Base-by-base conservation (phyloP, 768 basidiomycete genomes). In the Boletus edulis region DNA sequence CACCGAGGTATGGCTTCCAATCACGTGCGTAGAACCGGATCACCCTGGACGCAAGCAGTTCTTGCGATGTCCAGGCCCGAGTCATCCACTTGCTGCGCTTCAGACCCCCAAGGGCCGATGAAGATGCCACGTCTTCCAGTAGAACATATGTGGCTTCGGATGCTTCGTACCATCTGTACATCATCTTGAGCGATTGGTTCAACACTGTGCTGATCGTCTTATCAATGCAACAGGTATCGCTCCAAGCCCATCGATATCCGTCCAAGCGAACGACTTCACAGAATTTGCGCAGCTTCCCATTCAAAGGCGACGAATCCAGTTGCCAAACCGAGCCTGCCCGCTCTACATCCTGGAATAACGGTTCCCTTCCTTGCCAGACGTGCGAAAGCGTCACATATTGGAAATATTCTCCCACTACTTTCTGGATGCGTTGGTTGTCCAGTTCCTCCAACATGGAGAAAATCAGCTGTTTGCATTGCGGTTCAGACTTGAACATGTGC, bases 201-300 rank as follows among this genome's bases (percentile, higher is more conserved):
- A 44, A 39, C 40, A 57, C 52, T 1, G 52, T 45, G 46, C 47
- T 40, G 31, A 49, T 45, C 47, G 46, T 57, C 53, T 55, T 57
- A n/a, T 57, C 56, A 20, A 61, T 61, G 13, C 59, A 61, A 5
- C 54, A 54, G 2, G 59, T 55, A 13, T 61, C 57, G 2, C 46
- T 51, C 57, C 59, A 61, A 3, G 53, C 56, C 61, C 61, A 62
- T 35, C 57, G 54, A 24, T 49, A 59, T 18, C 57, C 56, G 11
- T 55, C 52, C 3, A 5, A 22, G 13, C 39, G 51, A 24, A 48
- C 49, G 27, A 43, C 42, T 13, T 47, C 41, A 15, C 60, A 62
- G 15, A 62, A 62, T 6, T 27, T 39, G 7, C 18, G 46, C 34
- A 62, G 15, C 46, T 62, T 62, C 3, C 49, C 37, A 29, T 47